Evolutionary conservation across 441 rosid genomes (phyloP).

Genomic region (Populus hybrid): DNA sequence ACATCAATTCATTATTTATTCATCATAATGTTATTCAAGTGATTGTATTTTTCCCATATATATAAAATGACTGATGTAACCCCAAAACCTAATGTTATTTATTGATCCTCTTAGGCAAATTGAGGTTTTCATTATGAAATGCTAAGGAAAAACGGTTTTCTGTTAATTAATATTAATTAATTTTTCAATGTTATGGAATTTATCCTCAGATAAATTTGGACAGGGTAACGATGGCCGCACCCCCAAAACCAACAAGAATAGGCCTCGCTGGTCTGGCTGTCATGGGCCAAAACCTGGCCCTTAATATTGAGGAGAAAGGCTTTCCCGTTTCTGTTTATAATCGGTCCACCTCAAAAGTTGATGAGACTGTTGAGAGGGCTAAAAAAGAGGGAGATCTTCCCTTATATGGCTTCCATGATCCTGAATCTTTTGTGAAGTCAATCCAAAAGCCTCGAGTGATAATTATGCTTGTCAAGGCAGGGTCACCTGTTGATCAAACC

Average conservation of each 20-base stretch:
- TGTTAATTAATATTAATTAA: too few species aligned
- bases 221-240: slow-evolving; percentile 48
- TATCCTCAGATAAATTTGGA: too few species aligned
- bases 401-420: slow-evolving; percentile 78
- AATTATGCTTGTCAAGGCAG: slow-evolving; percentile 94
- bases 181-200: too few species aligned
- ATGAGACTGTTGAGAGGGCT: slow-evolving; percentile 87
- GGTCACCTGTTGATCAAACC: slow-evolving; percentile 87
- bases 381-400: slow-evolving; percentile 83
- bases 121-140: too few species aligned
- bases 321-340: slow-evolving; percentile 94
- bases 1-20: too few species aligned
- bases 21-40: too few species aligned
- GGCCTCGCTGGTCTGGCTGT: slow-evolving; percentile 96
- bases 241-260: slow-evolving; percentile 59
- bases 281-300: slow-evolving; percentile 96
- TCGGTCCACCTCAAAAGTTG: slow-evolving; percentile 81
- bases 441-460: slow-evolving; percentile 88
- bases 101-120: too few species aligned
- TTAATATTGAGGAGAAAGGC: slow-evolving; percentile 94
- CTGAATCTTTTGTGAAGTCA: slow-evolving; percentile 70
- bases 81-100: too few species aligned
- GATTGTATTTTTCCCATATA: too few species aligned
- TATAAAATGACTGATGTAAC: too few species aligned
- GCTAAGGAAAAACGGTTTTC: too few species aligned